Conservation (phyloP, 768 basidiomycete genomes). For the Antrodiella citrinella region DNA sequence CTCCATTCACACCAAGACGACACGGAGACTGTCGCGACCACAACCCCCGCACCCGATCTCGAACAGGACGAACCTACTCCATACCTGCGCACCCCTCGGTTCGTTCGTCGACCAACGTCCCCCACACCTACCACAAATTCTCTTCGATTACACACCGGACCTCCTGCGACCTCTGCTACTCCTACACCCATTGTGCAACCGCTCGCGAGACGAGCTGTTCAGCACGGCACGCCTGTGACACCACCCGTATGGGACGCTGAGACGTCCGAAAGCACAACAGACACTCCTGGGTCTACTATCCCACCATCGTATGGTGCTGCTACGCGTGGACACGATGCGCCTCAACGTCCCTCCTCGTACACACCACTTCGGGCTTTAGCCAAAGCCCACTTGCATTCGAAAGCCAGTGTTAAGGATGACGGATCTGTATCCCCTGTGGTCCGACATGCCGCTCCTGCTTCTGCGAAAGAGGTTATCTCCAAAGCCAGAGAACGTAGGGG, state of each 20-base stretch:
- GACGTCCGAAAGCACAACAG: slow-evolving; percentile 29
- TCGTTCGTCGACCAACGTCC: slow-evolving; percentile 13
- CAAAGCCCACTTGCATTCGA: slow-evolving; percentile 7
- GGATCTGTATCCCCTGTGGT: neutral
- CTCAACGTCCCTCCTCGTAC: slow-evolving; percentile 6
- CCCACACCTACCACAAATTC: slow-evolving; percentile 17
- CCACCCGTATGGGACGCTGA: slow-evolving; percentile 26
- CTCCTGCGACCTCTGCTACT: slow-evolving; percentile 5
- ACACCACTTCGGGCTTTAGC: slow-evolving; percentile 9
- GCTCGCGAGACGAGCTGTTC: neutral
- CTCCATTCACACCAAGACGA: slow-evolving; percentile 36
- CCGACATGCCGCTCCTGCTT: neutral
- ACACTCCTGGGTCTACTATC: slow-evolving; percentile 28
- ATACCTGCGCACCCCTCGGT: slow-evolving; percentile 12
- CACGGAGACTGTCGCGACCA: slow-evolving; percentile 10
- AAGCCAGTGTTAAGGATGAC: neutral
- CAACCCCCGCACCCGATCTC: neutral
- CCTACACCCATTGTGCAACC: slow-evolving; percentile 2
- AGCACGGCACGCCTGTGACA: neutral
- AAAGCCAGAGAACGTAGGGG: slow-evolving; percentile 33
- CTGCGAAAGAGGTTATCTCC: slow-evolving; percentile 3
- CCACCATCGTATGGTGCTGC: slow-evolving; percentile 45
- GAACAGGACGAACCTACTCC: neutral
- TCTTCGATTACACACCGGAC: slow-evolving; percentile 21
- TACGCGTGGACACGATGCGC: slow-evolving; percentile 18